Evolutionary conservation across 1,284 basidiomycete genomes (phyloP).

Genomic region (Tranzscheliella williamsii): DNA sequence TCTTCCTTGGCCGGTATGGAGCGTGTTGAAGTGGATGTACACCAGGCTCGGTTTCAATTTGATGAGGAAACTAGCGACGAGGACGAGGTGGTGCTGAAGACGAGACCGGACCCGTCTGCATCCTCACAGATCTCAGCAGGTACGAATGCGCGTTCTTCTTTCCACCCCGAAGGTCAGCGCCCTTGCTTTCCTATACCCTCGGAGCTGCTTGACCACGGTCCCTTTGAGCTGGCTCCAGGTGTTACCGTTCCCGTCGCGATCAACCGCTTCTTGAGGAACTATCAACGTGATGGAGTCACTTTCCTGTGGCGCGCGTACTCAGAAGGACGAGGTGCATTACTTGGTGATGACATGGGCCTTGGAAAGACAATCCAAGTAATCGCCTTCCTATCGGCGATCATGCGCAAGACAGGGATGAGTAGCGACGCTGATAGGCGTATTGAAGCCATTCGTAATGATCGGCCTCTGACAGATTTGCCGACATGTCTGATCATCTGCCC

Average conservation of each 20-base stretch:
- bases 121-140: background rate
- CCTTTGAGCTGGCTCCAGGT: constrained; percentile 9
- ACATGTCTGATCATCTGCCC: constrained; percentile 80
- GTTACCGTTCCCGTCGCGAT: constrained; percentile 70
- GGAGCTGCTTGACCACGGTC: constrained; percentile 9
- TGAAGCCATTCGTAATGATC: constrained; percentile 55
- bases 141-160: background rate
- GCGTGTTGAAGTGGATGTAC: no score
- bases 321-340: constrained; percentile 70
- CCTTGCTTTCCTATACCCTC: constrained; percentile 14
- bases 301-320: constrained; percentile 75
- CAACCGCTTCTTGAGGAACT: constrained; percentile 78
- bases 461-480: constrained; percentile 60
- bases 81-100: constrained; percentile 7
- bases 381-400: constrained; percentile 80
- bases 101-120: background rate
- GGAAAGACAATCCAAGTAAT: constrained; percentile 79
- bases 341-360: constrained; percentile 88
- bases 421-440: constrained; percentile 70
- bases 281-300: constrained; percentile 77
- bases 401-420: constrained; percentile 73
- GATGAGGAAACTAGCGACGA: no score
- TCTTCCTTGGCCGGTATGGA: no score
- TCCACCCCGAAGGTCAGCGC: background rate
- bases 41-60: no score